phyloP scores from a whole-genome alignment of 306 rosid species.

The Castanea crenata region DNA sequence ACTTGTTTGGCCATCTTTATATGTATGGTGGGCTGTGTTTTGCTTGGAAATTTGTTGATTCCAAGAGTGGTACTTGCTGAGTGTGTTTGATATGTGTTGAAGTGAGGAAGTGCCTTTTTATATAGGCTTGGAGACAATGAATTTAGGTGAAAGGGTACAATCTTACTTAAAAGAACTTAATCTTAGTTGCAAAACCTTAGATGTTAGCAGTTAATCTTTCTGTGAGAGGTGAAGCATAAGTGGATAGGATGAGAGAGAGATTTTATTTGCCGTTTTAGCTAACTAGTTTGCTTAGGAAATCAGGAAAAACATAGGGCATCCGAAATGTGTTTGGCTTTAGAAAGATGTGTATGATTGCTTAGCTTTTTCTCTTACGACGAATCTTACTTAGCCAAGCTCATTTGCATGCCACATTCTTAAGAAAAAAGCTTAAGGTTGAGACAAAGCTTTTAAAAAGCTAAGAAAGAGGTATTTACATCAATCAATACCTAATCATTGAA shows the following conservation, averaged over 20 bases:
- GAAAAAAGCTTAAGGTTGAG: too few species aligned
- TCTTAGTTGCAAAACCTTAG: background rate
- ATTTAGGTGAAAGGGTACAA: conserved; percentile 7
- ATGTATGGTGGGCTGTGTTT: background rate
- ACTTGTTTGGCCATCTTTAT: conserved; percentile 30
- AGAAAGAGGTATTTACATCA: too few species aligned
- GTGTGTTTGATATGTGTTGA: conserved; percentile 12
- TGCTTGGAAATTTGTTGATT: background rate
- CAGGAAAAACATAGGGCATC: conserved; percentile 27
- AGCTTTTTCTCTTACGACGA: background rate
- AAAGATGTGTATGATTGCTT: background rate
- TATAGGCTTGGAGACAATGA: background rate
- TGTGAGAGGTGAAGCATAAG: conserved; percentile 29
- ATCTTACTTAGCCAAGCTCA: background rate
- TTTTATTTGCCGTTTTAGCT: conserved; percentile 20
- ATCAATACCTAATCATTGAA: too few species aligned
- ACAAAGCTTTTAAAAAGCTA: too few species aligned
- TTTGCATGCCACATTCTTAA: too few species aligned
- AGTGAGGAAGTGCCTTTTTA: conserved; percentile 29
- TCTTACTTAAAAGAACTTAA: background rate
- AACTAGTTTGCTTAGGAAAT: conserved; percentile 37
- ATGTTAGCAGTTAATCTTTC: conserved; percentile 21
- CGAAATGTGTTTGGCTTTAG: background rate
- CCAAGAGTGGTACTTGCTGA: background rate
- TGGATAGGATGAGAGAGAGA: conserved; percentile 8